Conservation (phyloP, 106 monocot genomes). For the Phalaenopsis equestris region DNA sequence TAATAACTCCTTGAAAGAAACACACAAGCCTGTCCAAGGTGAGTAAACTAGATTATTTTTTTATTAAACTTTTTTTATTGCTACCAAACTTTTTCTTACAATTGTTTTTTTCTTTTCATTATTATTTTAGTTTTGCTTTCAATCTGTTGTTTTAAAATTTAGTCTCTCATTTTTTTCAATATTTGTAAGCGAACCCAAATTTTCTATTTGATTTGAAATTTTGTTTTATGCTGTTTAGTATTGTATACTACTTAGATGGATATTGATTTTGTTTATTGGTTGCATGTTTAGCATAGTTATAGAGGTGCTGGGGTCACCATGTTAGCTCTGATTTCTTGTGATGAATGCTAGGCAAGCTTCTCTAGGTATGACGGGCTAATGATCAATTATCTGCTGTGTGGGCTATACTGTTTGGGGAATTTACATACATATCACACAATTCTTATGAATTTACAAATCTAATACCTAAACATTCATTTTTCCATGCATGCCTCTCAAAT, state of each 20-base stretch:
- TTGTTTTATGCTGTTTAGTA: background rate
- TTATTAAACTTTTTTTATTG: background rate
- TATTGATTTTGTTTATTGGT: background rate
- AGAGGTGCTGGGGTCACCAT: background rate
- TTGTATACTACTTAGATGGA: background rate
- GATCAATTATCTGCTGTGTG: no score
- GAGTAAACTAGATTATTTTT: constrained; percentile 23
- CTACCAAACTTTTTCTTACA: background rate
- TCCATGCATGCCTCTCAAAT: no score
- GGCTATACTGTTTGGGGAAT: no score
- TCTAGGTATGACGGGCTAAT: no score
- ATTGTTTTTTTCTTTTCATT: background rate
- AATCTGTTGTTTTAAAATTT: background rate
- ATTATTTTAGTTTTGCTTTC: background rate
- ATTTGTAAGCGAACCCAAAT: background rate
- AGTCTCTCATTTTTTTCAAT: background rate
- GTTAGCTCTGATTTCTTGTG: no score
- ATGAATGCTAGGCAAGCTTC: no score
- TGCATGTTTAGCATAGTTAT: constrained; percentile 1
- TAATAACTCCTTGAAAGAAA: constrained; percentile 35
- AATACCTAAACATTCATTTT: no score
- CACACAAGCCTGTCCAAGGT: constrained; percentile 36
- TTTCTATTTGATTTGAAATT: background rate
- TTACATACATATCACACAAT: no score
- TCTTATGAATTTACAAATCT: no score